phyloP scores from a whole-genome alignment of 2,329 filamentous ascomycete genomes.

The Colletotrichum truncatum region DNA sequence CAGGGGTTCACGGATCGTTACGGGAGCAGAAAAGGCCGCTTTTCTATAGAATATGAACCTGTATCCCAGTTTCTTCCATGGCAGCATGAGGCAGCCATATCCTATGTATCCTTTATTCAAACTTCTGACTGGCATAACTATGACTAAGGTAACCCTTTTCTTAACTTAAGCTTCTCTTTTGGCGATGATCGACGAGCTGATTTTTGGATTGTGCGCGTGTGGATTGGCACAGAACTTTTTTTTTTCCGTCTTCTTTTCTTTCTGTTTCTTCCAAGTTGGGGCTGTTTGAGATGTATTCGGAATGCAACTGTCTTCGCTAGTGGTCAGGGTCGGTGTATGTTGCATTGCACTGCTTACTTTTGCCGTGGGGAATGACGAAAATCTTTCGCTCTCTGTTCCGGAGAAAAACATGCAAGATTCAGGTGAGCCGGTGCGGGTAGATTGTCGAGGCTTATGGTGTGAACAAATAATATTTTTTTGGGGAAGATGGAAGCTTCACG shows the following conservation, averaged over 20 bases:
- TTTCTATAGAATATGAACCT: too few species aligned
- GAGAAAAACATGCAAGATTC: constrained; percentile 25
- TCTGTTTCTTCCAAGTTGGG: too few species aligned
- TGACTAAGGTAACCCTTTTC: not conserved
- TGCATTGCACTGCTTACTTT: not conserved
- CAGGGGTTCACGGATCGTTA: not conserved
- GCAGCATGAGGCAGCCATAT: not conserved
- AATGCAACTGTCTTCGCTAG: constrained; percentile 5
- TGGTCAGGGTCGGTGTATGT: not conserved
- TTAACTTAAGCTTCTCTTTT: not conserved
- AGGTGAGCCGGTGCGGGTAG: constrained; percentile 29
- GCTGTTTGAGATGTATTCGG: constrained; percentile 1
- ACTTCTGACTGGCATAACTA: not conserved
- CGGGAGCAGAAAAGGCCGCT: not conserved
- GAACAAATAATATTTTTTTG: not conserved
- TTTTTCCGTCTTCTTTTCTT: not conserved
- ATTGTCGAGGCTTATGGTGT: constrained; percentile 24
- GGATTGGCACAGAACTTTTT: not conserved
- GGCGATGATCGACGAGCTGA: not conserved
- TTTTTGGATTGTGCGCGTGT: too few species aligned
- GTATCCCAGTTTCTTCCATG: too few species aligned
- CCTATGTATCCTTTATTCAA: not conserved
- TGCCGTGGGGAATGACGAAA: constrained; percentile 22
- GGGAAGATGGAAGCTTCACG: not conserved
- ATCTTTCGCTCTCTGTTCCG: not conserved